Evolutionary conservation across 331 rosid species (phyloP).

Genomic region (Acacia pycnantha): DNA sequence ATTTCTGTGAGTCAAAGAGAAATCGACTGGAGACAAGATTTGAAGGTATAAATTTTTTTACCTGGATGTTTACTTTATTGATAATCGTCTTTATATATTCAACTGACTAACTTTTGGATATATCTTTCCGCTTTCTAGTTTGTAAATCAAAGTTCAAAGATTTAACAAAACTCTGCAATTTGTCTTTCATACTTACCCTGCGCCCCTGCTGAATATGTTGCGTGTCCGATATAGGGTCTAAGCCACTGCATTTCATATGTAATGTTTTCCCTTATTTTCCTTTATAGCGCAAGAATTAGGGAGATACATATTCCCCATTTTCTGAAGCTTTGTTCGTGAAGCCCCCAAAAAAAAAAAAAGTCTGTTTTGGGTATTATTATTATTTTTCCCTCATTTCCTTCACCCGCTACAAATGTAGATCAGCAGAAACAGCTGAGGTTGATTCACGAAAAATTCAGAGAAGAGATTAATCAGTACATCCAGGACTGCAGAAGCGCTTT

Average conservation of each 20-base stretch:
- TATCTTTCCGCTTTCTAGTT: constrained; percentile 14
- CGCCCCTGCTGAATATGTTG: background rate
- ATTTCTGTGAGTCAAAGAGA: constrained; percentile 65
- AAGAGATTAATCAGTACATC: constrained; percentile 74
- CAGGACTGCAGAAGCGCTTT: constrained; percentile 68
- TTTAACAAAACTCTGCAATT: background rate
- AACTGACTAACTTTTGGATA: constrained; percentile 17
- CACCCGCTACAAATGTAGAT: constrained; percentile 49
- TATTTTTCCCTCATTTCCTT: background rate
- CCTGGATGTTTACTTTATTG: constrained; percentile 26
- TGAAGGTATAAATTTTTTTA: constrained; percentile 54
- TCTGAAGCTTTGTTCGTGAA: background rate
- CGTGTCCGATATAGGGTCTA: background rate
- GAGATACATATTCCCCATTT: background rate
- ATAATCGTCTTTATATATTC: constrained; percentile 2
- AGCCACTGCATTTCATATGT: constrained; percentile 20
- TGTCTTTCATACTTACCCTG: background rate
- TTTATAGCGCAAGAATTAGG: constrained; percentile 3
- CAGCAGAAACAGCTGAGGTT: constrained; percentile 68
- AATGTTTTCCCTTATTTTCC: constrained; percentile 18
- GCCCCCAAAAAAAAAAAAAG: background rate
- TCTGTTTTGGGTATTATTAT: background rate
- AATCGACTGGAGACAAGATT: constrained; percentile 65
- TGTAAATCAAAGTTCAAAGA: constrained; percentile 1
- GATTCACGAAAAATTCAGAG: constrained; percentile 77